Conservation (phyloP, 768 basidiomycete genomes). For the Rhodocollybia butyracea region DNA sequence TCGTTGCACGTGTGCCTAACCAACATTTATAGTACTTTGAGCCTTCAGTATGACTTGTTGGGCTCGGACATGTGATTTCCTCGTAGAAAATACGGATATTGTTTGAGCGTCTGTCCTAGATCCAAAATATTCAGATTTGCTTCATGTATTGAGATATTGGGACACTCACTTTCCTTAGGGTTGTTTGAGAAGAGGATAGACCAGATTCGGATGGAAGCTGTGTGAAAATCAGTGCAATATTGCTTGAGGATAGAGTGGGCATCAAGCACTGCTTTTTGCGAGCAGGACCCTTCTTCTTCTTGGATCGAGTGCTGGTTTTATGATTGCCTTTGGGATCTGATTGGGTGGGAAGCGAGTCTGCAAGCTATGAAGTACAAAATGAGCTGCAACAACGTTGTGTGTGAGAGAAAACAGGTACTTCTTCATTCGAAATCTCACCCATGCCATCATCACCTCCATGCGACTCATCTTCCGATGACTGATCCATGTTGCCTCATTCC, state of each 20-base stretch:
- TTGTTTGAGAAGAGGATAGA: not conserved
- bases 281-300: not conserved
- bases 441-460: not conserved
- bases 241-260: not conserved
- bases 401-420: not conserved
- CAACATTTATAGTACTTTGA: not conserved
- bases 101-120: not conserved
- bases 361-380: not conserved
- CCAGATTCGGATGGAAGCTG: not conserved
- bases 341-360: not conserved
- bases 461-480: no score
- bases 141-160: not conserved
- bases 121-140: not conserved
- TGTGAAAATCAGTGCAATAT: not conserved
- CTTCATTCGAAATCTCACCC: not conserved
- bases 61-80: not conserved
- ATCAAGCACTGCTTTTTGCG: not conserved
- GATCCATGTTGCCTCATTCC: no score
- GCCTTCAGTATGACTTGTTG: not conserved
- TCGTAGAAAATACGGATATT: not conserved
- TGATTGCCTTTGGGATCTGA: not conserved
- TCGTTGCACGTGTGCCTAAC: not conserved
- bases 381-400: not conserved
- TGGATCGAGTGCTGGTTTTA: not conserved
- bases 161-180: not conserved